Percentiles rank a stretch among this genome's conserved stretches.
Evolutionary conservation across 495 filamentous ascomycete genomes (phyloP).

Genomic region (Penicillium parvum): DNA sequence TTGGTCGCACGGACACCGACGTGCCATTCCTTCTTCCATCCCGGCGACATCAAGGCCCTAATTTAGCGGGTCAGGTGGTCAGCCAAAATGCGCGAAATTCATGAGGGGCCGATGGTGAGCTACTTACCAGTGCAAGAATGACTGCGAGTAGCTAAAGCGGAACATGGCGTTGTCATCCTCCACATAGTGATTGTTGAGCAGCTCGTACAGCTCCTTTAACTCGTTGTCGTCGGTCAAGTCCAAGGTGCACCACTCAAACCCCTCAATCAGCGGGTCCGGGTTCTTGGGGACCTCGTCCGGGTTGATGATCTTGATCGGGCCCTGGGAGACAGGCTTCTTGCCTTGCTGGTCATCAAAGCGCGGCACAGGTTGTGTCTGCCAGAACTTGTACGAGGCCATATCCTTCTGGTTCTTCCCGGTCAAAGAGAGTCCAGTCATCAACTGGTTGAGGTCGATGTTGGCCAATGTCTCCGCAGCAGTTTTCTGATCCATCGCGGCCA

Average conservation of each 20-base stretch:
- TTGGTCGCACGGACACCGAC: constrained; percentile 79
- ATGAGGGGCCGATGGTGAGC: not conserved
- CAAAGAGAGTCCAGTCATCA: constrained; percentile 72
- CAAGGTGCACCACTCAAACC: constrained; percentile 92
- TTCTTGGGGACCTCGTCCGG: constrained; percentile 70
- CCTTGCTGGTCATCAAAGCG: constrained; percentile 59
- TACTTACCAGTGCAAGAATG: constrained; percentile 78
- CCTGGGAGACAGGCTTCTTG: constrained; percentile 44
- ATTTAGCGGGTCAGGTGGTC: constrained; percentile 19
- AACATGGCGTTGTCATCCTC: constrained; percentile 97
- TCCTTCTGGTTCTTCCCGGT: constrained; percentile 88
- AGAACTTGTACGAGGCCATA: constrained; percentile 96
- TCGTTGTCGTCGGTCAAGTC: constrained; percentile 67
- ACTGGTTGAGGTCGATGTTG: constrained; percentile 68
- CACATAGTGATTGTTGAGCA: constrained; percentile 89
- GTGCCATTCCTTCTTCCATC: constrained; percentile 96
- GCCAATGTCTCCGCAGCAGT: constrained; percentile 59
- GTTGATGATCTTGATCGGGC: constrained; percentile 66
- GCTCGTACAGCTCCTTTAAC: constrained; percentile 79
- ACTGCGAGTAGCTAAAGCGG: constrained; percentile 86
- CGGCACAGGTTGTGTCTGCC: constrained; percentile 93
- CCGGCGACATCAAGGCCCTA: constrained; percentile 89
- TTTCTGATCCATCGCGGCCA: constrained; percentile 42
- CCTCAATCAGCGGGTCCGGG: constrained; percentile 59
- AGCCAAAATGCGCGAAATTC: not conserved